These are phyloP conservation scores for Apiotrichum sp. DNA, from an alignment of 1,284 basidiomycete species.

Conservation along the genomic window DNA sequence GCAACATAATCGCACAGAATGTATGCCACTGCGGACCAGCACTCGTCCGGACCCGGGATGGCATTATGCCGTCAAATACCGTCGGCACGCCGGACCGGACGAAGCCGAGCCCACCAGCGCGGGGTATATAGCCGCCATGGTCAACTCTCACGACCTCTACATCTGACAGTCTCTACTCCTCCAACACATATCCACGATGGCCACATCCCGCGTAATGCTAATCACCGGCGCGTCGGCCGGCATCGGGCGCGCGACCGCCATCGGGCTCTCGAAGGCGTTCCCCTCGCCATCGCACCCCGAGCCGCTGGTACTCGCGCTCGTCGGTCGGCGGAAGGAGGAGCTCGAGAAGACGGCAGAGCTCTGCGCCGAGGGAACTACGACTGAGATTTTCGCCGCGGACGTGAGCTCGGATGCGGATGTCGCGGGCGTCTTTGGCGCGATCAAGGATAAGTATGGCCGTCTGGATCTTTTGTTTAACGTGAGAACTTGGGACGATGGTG, in stretches of 20 bases:
- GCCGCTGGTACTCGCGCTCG: slow-evolving; percentile 57
- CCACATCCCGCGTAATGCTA: slow-evolving; percentile 30
- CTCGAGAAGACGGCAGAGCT: slow-evolving; percentile 55
- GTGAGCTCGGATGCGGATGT: slow-evolving; percentile 46
- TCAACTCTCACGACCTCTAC: no score
- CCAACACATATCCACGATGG: not conserved
- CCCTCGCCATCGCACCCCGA: slow-evolving; percentile 43
- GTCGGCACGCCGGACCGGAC: no score
- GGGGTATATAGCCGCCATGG: no score
- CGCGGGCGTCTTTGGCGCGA: slow-evolving; percentile 54
- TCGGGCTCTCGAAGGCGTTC: slow-evolving; percentile 52
- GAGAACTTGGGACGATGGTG: slow-evolving; percentile 21
- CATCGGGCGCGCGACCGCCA: slow-evolving; percentile 53
- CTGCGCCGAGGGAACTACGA: slow-evolving; percentile 42
- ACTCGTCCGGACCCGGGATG: no score
- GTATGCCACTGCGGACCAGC: no score
- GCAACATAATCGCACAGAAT: no score
- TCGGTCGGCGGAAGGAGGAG: slow-evolving; percentile 55
- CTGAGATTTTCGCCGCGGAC: slow-evolving; percentile 55
- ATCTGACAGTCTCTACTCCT: not conserved
- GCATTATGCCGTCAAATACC: no score
- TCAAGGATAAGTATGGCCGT: slow-evolving; percentile 58
- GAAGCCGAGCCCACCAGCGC: no score
- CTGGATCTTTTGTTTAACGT: slow-evolving; percentile 75
- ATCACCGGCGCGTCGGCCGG: slow-evolving; percentile 48